These are phyloP conservation scores for Pinus albicaulis DNA, from an alignment of 75 land plant species.

Conservation along the genomic window DNA sequence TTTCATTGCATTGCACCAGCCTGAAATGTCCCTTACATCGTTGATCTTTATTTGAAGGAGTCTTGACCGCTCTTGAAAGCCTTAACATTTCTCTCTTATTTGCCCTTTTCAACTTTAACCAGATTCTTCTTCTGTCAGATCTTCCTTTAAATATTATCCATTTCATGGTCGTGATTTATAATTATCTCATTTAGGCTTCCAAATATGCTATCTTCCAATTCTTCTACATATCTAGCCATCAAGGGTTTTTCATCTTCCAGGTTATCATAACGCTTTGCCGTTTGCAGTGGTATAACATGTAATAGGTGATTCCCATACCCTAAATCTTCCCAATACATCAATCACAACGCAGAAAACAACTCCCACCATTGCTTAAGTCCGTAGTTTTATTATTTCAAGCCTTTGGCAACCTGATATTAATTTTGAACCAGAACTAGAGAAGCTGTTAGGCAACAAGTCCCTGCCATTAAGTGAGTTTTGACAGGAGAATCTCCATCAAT, in stretches of 20 bases:
- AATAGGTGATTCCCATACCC: constrained; percentile 77
- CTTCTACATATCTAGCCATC: constrained; percentile 43
- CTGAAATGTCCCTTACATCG: constrained; percentile 80
- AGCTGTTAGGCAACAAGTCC: no score
- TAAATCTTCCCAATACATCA: constrained; percentile 76
- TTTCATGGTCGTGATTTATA: constrained; percentile 35
- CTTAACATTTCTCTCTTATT: constrained; percentile 1
- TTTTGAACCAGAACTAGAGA: no score
- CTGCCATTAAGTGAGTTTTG: no score
- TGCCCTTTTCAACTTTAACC: constrained; percentile 7
- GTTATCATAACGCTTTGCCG: constrained; percentile 21
- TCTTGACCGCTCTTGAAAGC: constrained; percentile 7
- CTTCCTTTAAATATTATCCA: constrained; percentile 24
- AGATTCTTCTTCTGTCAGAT: constrained; percentile 22
- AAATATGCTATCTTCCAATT: constrained; percentile 21
- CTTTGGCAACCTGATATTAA: no score
- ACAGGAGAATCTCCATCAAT: no score
- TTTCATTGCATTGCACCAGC: constrained; percentile 72
- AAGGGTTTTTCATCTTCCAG: constrained; percentile 32
- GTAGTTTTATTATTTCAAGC: no score
- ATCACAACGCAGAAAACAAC: constrained; percentile 70
- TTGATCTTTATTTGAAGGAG: constrained; percentile 13
- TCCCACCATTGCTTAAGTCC: neutral
- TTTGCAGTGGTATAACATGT: constrained; percentile 73
- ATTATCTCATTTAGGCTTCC: constrained; percentile 54